Conservation (phyloP, 305 asterid genomes). For the Withania somnifera region DNA sequence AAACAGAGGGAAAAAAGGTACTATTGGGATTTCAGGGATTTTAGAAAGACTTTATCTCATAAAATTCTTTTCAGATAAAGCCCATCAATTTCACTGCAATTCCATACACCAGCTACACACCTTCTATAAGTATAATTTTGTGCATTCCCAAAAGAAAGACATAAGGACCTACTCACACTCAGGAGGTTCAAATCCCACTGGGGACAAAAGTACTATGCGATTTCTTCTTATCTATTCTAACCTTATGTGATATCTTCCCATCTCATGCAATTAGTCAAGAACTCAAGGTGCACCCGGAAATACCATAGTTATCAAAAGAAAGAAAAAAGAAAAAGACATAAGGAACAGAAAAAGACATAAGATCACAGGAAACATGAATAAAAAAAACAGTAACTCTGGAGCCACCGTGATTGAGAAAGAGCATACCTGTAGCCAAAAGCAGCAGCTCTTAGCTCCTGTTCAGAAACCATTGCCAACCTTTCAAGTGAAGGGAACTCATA, state of each 20-base stretch:
- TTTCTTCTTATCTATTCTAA: neutral
- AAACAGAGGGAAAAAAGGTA: neutral
- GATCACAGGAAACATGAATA: neutral
- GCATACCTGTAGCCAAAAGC: constrained; percentile 89
- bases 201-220: neutral
- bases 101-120: neutral
- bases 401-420: neutral
- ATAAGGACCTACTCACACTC: neutral
- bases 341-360: neutral
- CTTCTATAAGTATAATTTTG: neutral
- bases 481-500: constrained; percentile 68
- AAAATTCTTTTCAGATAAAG: neutral
- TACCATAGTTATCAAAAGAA: no score
- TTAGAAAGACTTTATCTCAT: neutral
- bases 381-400: neutral
- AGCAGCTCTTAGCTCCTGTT: constrained; percentile 69
- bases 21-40: neutral
- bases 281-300: neutral
- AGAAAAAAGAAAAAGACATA: no score
- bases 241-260: neutral
- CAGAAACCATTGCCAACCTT: constrained; percentile 51
- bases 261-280: no score
- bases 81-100: neutral
- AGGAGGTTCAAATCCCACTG: no score
- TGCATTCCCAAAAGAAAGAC: neutral